Evolutionary conservation across 1,284 basidiomycete genomes (phyloP), one percentile per base, ranked within the genome.

Genomic region (Cutaneotrichosporon mucoides): DNA sequence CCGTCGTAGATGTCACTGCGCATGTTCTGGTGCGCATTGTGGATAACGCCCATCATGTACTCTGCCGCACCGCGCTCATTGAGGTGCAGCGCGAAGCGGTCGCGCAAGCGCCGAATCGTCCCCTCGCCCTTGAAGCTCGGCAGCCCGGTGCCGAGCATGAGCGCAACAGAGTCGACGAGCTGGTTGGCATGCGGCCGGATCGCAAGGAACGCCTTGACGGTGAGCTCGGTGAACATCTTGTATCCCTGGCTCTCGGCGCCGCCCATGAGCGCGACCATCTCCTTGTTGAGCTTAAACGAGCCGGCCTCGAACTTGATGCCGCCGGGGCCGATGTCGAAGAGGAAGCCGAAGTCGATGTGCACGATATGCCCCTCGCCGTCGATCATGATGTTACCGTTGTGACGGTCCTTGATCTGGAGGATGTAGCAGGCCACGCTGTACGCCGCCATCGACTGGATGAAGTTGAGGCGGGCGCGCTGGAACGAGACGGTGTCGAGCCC

Each of bases 331-430:
- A 98, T 99, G 76, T 98, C 95, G 71, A 98, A 98, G 59, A 98
- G 79, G 82, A 99, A 99, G 1, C 95, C 96, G 72, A 99, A 99
- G 79, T 99, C 94, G 92, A 69, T 49, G 53, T 99, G 95, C 4
- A 97, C 85, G 62, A 99, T 90, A 73, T 97, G 93, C 0, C 95
- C 95, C 62, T 94, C 90, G 6, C 89, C 92, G 71, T 97, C 93
- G 61, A 99, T 95, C 94, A 99, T 96, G 71, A 98, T 98, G 76
- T 99, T 99, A 16, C 95, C 95, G 72, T 98, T 98, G 78, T 99
- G 95, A 41, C 95, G 81, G 76, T 99, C 96, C 79, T 96, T 95
- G 79, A 98, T 92, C 77, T 99, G 95, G 43, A 98, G 79, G 64
- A 98, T 92, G 77, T 97, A 98, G 76, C 95, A 99, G 10, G 92